Conservation (phyloP, 805 yeast genomes). For the Debaryomyces prosopidis region DNA sequence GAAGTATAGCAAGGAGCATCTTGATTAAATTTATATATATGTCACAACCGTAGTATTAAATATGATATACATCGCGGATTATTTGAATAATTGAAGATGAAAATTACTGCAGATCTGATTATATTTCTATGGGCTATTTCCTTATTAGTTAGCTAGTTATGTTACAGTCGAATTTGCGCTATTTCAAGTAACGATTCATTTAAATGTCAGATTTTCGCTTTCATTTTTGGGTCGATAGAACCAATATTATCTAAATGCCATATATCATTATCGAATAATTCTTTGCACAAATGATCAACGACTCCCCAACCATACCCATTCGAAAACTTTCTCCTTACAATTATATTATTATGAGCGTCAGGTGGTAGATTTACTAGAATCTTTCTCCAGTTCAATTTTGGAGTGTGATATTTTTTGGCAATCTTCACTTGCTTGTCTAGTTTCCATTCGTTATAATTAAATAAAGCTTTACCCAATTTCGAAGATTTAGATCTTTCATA, state of each 20-base stretch:
- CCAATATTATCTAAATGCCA: background rate
- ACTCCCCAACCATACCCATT: conserved; percentile 52
- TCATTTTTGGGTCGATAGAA: background rate
- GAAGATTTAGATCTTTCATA: conserved; percentile 13
- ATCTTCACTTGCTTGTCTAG: conserved; percentile 40
- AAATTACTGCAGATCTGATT: too few relatives aligned
- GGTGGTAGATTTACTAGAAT: conserved; percentile 44
- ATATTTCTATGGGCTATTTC: too few relatives aligned
- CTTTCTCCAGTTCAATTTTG: conserved; percentile 42
- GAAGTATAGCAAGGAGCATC: conserved; percentile 17
- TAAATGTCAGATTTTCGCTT: conserved; percentile 7
- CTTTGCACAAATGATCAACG: conserved; percentile 38
- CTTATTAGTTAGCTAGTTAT: too few relatives aligned
- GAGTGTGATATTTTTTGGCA: conserved; percentile 41
- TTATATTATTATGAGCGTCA: conserved; percentile 47
- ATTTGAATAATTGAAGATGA: too few relatives aligned
- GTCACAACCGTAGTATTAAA: too few relatives aligned
- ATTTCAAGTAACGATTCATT: too few relatives aligned
- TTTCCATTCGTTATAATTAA: conserved; percentile 35
- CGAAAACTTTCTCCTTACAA: conserved; percentile 43
- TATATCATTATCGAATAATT: conserved; percentile 16
- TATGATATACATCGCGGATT: too few relatives aligned
- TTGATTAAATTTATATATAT: background rate
- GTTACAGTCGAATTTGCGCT: too few relatives aligned
- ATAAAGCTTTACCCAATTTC: conserved; percentile 13